Base-by-base conservation (phyloP, 257 asterid genomes). In the Gentiana dahurica region DNA sequence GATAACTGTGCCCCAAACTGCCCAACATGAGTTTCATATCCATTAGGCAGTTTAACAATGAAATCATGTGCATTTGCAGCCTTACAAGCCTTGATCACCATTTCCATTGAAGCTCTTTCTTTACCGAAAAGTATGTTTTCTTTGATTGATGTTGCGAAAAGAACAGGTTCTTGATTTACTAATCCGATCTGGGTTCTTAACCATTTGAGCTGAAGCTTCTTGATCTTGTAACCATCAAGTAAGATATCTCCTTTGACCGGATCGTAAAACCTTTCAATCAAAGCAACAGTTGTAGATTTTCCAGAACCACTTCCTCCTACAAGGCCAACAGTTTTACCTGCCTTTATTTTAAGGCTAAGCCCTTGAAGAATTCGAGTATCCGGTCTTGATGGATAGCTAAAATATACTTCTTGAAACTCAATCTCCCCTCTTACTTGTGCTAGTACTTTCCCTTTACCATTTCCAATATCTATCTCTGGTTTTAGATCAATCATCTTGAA, bases 291-390 rank as follows among this genome's bases (percentile, higher is more conserved):
- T 0, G 95, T 86, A 8, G 93, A 83, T 71, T 86, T 86, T 13
- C 95, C 94, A 0, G 84, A 86, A 57, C 95, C 95, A 66, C 95
- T 86, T 36, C 87, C 83, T 59, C 95, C 95, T 13, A 86, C 90
- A 3, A 86, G 81, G 36, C 89, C 94, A 10, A 86, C 79, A 2
- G 79, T 81, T 34, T 73, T 77, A 2, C 87, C 89, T 1, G 86
- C 80, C 58, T 74, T 66, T 24, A 83, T 71, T 66, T 45, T 79
- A 4, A 86, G 79, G 62, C 64, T 77, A 64, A 83, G 73, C 13
- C 81, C 84, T 50, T 73, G 73, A 46, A 86, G 81, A 38, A 83
- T 59, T 2, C 72, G 78, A 34, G 82, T 54, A 24, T 74, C 75
- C 11, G 65, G 68, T 68, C 95, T 75, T 39, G 94, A 86, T 46